Evolutionary conservation across 345 rosid species (phyloP).

Genomic region (Citrus sp.): DNA sequence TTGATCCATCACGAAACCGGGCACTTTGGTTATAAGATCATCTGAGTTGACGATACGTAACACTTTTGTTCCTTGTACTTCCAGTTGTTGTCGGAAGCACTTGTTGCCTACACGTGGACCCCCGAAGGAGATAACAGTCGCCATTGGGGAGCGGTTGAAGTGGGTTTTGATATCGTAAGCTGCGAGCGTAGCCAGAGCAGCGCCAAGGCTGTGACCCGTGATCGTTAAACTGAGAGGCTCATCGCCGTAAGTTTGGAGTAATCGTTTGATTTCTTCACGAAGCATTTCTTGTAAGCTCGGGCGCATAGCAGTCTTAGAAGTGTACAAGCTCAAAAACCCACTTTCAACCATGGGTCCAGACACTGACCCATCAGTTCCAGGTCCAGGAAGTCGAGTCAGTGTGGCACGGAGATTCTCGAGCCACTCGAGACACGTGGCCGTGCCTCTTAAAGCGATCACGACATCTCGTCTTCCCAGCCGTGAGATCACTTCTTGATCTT

Average conservation of each 20-base stretch:
- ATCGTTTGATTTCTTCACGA: slow-evolving; percentile 50
- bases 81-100: slow-evolving; percentile 56
- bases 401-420: slow-evolving; percentile 84
- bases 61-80: slow-evolving; percentile 67
- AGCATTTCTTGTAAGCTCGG: slow-evolving; percentile 67
- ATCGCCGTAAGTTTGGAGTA: slow-evolving; percentile 55
- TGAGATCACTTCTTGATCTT: slow-evolving; percentile 67
- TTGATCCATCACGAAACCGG: slow-evolving; percentile 67
- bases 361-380: not conserved
- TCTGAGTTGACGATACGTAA: slow-evolving; percentile 84
- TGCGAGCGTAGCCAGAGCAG: slow-evolving; percentile 73
- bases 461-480: slow-evolving; percentile 86
- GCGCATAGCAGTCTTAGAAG: slow-evolving; percentile 36
- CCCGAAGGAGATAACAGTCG: slow-evolving; percentile 87
- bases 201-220: slow-evolving; percentile 94
- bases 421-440: slow-evolving; percentile 95
- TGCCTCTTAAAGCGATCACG: slow-evolving; percentile 79
- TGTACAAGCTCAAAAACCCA: slow-evolving; percentile 80
- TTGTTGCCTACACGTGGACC: slow-evolving; percentile 91
- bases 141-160: slow-evolving; percentile 49
- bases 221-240: slow-evolving; percentile 81
- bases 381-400: slow-evolving; percentile 33
- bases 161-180: slow-evolving; percentile 72
- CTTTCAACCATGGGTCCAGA: slow-evolving; percentile 82
- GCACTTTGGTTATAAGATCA: slow-evolving; percentile 80